These are phyloP conservation scores for Ricinus communis DNA, from an alignment of 345 rosid species.

Conservation along the genomic window DNA sequence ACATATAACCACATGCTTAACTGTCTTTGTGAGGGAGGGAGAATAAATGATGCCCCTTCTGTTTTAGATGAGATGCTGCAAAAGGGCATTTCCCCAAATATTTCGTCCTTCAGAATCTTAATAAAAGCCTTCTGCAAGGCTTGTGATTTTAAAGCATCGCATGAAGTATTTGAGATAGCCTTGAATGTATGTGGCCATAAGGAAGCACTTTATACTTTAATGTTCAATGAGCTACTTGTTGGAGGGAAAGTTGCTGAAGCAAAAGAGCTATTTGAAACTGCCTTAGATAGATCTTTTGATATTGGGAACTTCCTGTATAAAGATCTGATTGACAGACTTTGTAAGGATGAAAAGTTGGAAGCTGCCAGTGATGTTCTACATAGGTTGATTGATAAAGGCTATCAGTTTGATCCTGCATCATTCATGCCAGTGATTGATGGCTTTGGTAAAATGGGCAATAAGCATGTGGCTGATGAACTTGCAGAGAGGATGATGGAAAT, in stretches of 20 bases:
- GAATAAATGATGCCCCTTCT: constrained; percentile 71
- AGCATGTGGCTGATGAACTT: constrained; percentile 68
- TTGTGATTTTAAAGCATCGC: constrained; percentile 57
- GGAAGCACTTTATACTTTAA: constrained; percentile 71
- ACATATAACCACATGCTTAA: constrained; percentile 75
- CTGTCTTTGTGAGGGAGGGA: constrained; percentile 77
- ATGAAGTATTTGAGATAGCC: constrained; percentile 80
- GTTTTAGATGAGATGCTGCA: constrained; percentile 84
- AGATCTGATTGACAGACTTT: constrained; percentile 66
- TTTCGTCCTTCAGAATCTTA: constrained; percentile 65
- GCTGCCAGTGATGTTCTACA: constrained; percentile 59
- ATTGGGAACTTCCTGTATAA: constrained; percentile 64
- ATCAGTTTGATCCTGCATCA: constrained; percentile 75
- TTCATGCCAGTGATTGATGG: constrained; percentile 92
- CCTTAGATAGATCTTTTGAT: constrained; percentile 60
- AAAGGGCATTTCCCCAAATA: constrained; percentile 66
- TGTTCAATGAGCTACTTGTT: constrained; percentile 74
- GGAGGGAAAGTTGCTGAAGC: constrained; percentile 65
- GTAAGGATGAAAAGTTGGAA: constrained; percentile 62
- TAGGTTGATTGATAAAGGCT: constrained; percentile 67
- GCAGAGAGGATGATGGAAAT: constrained; percentile 87
- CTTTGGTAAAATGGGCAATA: constrained; percentile 59
- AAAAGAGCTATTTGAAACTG: constrained; percentile 65
- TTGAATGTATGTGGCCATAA: constrained; percentile 74
- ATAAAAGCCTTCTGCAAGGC: constrained; percentile 75